Percentiles rank a stretch among this genome's conserved stretches.
Conservation (phyloP, 2,329 filamentous ascomycete genomes). For the Pestalotiopsis sp. region DNA sequence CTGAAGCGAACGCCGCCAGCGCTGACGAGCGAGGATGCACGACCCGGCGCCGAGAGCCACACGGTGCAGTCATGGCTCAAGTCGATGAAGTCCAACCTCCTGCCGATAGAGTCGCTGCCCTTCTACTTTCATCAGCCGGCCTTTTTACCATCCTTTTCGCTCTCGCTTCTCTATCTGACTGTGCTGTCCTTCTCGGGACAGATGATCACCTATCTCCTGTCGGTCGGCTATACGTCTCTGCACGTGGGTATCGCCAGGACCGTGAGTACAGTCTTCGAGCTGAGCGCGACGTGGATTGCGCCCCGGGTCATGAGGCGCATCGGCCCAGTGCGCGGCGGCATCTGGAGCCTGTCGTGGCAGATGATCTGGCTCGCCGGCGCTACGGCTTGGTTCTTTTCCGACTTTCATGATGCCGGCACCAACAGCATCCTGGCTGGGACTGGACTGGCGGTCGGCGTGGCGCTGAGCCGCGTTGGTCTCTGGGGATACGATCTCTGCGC, state of each 20-base stretch:
- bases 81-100: constrained; percentile 18
- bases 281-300: constrained; percentile 62
- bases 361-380: constrained; percentile 54
- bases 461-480: constrained; percentile 61
- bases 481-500: constrained; percentile 64
- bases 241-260: constrained; percentile 57
- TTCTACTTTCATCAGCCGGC: constrained; percentile 57
- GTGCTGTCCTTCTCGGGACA: constrained; percentile 62
- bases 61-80: not conserved
- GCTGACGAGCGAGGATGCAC: not conserved
- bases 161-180: constrained; percentile 63
- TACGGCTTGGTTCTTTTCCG: constrained; percentile 42
- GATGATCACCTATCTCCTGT: constrained; percentile 66
- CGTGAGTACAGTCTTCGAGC: constrained; percentile 55
- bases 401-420: constrained; percentile 16
- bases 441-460: constrained; percentile 51
- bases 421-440: constrained; percentile 40
- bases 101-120: constrained; percentile 28
- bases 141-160: constrained; percentile 62
- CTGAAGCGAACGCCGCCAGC: constrained; percentile 13
- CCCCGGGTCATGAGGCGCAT: constrained; percentile 58
- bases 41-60: not conserved
- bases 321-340: constrained; percentile 63
- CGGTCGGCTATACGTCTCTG: constrained; percentile 52
- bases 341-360: constrained; percentile 73